A percentile compares a stretch with the other conserved stretches of the same genome.
Conservation (phyloP, 2,329 filamentous ascomycete genomes). For the Fusarium sp. region DNA sequence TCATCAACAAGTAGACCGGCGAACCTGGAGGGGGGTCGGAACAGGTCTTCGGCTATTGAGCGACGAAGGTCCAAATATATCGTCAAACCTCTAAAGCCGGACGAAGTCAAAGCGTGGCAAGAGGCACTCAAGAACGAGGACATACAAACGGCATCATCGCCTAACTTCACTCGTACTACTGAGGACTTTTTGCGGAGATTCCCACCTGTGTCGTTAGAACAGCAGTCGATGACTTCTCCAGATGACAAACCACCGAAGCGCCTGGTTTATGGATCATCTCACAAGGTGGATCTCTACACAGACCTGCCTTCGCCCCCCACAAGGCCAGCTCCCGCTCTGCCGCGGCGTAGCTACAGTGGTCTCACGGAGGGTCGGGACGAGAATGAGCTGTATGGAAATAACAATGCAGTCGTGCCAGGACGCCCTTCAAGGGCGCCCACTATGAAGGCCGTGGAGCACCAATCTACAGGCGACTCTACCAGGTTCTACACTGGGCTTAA, state of each 20-base stretch:
- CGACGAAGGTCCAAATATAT: conserved; percentile 61
- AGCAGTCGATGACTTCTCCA: conserved; percentile 70
- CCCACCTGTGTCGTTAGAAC: conserved; percentile 75
- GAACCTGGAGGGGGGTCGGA: conserved; percentile 49
- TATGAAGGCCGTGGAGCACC: conserved; percentile 55
- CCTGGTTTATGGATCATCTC: conserved; percentile 50
- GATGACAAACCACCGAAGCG: conserved; percentile 39
- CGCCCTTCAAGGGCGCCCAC: conserved; percentile 55
- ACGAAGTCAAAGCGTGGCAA: conserved; percentile 86
- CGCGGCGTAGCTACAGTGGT: conserved; percentile 83
- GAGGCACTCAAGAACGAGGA: conserved; percentile 79
- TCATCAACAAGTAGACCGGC: conserved; percentile 47
- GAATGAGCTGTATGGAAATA: conserved; percentile 54
- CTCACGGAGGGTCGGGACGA: conserved; percentile 63
- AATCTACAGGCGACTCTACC: conserved; percentile 59
- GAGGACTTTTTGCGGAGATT: conserved; percentile 89
- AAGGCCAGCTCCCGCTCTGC: conserved; percentile 76
- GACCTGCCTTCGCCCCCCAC: conserved; percentile 70
- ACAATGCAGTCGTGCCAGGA: conserved; percentile 56
- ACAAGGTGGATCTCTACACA: conserved; percentile 58
- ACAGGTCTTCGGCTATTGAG: conserved; percentile 48
- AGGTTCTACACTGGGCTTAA: conserved; percentile 71
- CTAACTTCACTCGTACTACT: conserved; percentile 74
- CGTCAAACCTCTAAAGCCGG: conserved; percentile 78
- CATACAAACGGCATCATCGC: conserved; percentile 62